A percentile compares a stretch with the other conserved stretches of the same genome.
These are phyloP conservation scores for Boletus reticulatus DNA, from an alignment of 768 basidiomycete genomes.

Conservation along the genomic window DNA sequence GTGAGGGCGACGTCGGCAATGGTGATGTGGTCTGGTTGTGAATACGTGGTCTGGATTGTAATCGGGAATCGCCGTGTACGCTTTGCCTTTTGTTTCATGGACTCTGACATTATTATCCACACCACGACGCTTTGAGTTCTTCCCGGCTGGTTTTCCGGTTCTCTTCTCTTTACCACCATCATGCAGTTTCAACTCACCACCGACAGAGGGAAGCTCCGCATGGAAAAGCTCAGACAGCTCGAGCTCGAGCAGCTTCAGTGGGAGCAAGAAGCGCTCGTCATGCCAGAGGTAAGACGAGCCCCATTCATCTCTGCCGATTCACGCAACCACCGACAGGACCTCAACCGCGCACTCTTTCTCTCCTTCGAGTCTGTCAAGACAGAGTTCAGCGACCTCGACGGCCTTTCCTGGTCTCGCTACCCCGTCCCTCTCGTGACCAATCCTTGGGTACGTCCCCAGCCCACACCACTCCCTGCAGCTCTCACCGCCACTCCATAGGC, in stretches of 20 bases:
- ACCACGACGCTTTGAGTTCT: no score
- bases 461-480: neutral
- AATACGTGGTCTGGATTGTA: slow-evolving; percentile 2
- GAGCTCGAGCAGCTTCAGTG: slow-evolving; percentile 53
- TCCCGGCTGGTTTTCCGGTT: slow-evolving; percentile 9
- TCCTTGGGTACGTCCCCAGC: slow-evolving; percentile 21
- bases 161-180: neutral
- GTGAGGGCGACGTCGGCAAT: neutral
- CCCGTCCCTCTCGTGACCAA: slow-evolving; percentile 30
- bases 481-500: slow-evolving; percentile 9
- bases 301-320: neutral
- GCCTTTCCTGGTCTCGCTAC: slow-evolving; percentile 47
- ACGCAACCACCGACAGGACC: slow-evolving; percentile 25
- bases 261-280: slow-evolving; percentile 53
- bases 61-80: slow-evolving; percentile 10
- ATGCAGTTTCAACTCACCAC: slow-evolving; percentile 27
- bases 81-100: neutral
- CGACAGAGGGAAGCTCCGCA: slow-evolving; percentile 47
- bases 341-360: slow-evolving; percentile 29
- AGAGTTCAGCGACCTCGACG: slow-evolving; percentile 62
- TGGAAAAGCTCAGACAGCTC: slow-evolving; percentile 43
- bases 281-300: slow-evolving; percentile 48
- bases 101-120: neutral
- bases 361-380: slow-evolving; percentile 57
- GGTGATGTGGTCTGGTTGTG: neutral